Conservation (phyloP, 2,329 filamentous ascomycete species). For the Arthroderma uncinatum region DNA sequence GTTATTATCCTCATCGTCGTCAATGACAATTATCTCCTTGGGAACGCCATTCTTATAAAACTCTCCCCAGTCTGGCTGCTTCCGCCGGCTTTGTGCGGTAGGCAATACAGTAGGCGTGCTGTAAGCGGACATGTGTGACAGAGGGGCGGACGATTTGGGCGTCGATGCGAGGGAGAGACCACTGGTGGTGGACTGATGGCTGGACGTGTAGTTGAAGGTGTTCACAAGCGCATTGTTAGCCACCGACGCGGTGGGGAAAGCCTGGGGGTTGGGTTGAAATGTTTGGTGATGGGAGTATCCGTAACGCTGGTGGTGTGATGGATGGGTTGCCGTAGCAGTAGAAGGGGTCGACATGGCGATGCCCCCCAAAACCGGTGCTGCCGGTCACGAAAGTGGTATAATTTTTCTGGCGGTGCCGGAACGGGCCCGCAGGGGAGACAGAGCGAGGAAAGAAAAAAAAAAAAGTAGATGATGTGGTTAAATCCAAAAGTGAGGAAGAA, state of each 20-base stretch:
- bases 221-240: constrained; percentile 32
- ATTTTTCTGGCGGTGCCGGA: background rate
- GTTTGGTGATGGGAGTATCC: constrained; percentile 47
- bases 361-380: background rate
- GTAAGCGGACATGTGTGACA: constrained; percentile 10
- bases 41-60: constrained; percentile 78
- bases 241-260: constrained; percentile 39
- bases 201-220: constrained; percentile 34
- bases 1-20: constrained; percentile 36
- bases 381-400: background rate
- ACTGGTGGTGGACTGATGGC: constrained; percentile 19
- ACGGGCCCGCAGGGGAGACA: background rate
- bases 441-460: background rate
- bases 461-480: background rate
- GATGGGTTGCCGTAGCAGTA: constrained; percentile 61
- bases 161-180: constrained; percentile 10
- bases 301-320: constrained; percentile 53
- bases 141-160: constrained; percentile 3
- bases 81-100: constrained; percentile 15
- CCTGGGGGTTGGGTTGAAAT: constrained; percentile 44
- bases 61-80: constrained; percentile 58
- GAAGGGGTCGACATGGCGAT: constrained; percentile 66
- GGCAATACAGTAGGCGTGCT: constrained; percentile 12
- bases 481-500: background rate
- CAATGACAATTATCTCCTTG: constrained; percentile 76